Percentiles rank a stretch among this genome's conserved stretches.
phyloP scores from a whole-genome alignment of 1,284 basidiomycete species.

The Lignosus rhinocerotis region DNA sequence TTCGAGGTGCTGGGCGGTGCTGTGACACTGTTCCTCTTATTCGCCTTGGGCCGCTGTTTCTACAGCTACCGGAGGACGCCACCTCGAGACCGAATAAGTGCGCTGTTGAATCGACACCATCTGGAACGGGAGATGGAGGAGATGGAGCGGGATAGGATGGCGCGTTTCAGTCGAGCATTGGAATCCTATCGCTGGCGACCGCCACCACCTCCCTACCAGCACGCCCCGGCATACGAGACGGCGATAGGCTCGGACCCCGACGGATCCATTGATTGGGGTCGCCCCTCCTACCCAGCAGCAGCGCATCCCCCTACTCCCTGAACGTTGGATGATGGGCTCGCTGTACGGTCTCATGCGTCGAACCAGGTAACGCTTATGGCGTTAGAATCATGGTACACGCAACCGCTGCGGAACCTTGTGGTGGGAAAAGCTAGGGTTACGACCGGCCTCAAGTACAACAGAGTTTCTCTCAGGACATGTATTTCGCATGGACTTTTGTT shows the following conservation, averaged over 20 bases:
- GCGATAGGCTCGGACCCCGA: constrained; percentile 8
- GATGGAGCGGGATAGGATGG: constrained; percentile 32
- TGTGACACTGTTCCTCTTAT: constrained; percentile 35
- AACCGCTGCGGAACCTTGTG: not conserved
- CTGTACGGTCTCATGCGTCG: not conserved
- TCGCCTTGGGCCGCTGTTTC: constrained; percentile 41
- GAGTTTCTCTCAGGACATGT: not conserved
- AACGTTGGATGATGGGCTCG: not conserved
- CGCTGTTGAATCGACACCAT: constrained; percentile 43
- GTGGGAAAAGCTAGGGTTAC: not conserved
- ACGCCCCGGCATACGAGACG: constrained; percentile 36
- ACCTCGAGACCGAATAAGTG: constrained; percentile 43
- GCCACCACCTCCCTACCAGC: constrained; percentile 43
- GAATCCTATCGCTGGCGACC: constrained; percentile 18
- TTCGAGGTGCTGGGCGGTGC: constrained; percentile 50
- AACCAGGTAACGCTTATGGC: not conserved
- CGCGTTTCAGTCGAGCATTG: constrained; percentile 17
- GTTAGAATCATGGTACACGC: not conserved
- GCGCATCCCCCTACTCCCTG: not conserved
- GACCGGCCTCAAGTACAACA: not conserved
- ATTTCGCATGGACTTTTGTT: not conserved
- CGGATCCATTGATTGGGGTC: constrained; percentile 6
- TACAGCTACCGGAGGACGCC: constrained; percentile 48
- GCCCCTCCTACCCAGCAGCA: not conserved
- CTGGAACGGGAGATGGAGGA: constrained; percentile 56